These are phyloP conservation scores for Malus sieversii DNA, from an alignment of 306 rosid genomes.

Conservation along the genomic window DNA sequence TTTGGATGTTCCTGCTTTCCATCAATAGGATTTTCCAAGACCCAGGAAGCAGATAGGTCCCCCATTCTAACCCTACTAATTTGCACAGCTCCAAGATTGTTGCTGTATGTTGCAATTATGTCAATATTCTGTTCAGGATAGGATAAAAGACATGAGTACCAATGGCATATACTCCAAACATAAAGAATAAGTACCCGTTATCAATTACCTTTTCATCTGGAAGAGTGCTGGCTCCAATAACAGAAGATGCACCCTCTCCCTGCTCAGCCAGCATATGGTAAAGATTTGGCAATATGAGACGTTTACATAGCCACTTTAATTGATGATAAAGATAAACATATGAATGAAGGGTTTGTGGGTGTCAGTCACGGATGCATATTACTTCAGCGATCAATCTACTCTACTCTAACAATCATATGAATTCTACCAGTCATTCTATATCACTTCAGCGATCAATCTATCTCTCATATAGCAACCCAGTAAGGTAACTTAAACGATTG, in stretches of 20 bases:
- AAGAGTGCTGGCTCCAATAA: constrained; percentile 24
- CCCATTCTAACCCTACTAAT: constrained; percentile 69
- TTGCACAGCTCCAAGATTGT: constrained; percentile 54
- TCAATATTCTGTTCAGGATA: constrained; percentile 62
- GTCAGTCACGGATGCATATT: not conserved
- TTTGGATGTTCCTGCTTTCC: constrained; percentile 36
- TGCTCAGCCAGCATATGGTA: constrained; percentile 25
- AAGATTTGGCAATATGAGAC: not conserved
- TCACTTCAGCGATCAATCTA: not conserved
- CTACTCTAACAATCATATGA: not conserved
- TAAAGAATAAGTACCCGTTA: constrained; percentile 2
- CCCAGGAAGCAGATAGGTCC: constrained; percentile 84
- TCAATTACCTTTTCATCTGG: constrained; percentile 62
- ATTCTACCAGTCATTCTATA: not conserved
- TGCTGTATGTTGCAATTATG: constrained; percentile 73
- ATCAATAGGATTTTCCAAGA: constrained; percentile 65
- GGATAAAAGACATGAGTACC: constrained; percentile 21
- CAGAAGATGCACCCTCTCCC: constrained; percentile 38
- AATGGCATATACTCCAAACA: constrained; percentile 6
- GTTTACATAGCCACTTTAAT: not conserved
- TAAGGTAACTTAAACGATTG: not conserved
- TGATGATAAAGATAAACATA: not conserved
- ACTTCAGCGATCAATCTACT: not conserved
- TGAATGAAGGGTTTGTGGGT: not conserved
- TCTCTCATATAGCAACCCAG: not conserved